Conservation (phyloP, 805 yeast genomes). For the fission yeast (Schizosaccharomyces pombe) region DNA sequence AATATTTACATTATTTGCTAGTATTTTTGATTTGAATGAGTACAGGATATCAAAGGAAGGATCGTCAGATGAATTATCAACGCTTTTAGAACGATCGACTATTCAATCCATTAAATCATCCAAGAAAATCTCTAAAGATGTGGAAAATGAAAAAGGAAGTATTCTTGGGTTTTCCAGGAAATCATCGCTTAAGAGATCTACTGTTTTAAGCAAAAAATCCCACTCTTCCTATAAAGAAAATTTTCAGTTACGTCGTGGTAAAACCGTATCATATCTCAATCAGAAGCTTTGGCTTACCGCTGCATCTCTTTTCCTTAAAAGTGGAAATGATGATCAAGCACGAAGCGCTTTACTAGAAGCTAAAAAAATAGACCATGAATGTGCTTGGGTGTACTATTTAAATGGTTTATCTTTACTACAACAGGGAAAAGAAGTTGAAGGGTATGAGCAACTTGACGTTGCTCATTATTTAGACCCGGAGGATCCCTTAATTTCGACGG, state of each 20-base stretch:
- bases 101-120: too few relatives aligned
- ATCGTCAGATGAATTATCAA: not conserved
- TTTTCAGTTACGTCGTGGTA: not conserved
- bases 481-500: not conserved
- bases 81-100: not conserved
- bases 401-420: not conserved
- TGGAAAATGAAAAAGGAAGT: not conserved
- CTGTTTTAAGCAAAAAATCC: too few relatives aligned
- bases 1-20: not conserved
- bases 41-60: not conserved
- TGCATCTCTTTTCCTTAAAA: not conserved
- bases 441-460: not conserved
- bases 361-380: not conserved
- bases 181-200: not conserved
- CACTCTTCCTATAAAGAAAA: not conserved
- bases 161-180: not conserved
- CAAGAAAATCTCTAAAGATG: too few relatives aligned
- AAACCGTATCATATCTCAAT: not conserved
- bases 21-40: not conserved
- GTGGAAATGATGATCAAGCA: not conserved
- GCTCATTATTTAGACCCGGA: not conserved
- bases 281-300: not conserved
- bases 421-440: not conserved
- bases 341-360: not conserved
- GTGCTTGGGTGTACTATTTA: not conserved